Conservation (phyloP, 371 early-diverging fungal species). For the Syncephalis plumigaleata region DNA sequence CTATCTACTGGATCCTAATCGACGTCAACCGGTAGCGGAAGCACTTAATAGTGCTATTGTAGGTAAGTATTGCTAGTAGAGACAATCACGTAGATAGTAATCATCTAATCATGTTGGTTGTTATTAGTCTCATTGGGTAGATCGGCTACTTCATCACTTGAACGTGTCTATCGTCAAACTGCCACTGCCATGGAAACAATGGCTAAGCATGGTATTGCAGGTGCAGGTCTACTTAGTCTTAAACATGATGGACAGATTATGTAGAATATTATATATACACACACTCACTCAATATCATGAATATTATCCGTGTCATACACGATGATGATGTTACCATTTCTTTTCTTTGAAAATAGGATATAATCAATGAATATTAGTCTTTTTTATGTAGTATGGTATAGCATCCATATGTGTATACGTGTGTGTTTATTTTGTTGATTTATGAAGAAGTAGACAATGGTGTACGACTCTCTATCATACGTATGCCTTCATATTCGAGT, state of each 20-base stretch:
- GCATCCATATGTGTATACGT: no score
- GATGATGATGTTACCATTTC: no score
- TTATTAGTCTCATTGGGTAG: slow-evolving; percentile 16
- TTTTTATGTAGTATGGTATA: no score
- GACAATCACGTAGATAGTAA: neutral
- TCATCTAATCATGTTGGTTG: neutral
- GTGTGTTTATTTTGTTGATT: no score
- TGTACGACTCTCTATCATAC: slow-evolving; percentile 34
- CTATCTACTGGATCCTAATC: slow-evolving; percentile 19
- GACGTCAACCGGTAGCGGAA: slow-evolving; percentile 44
- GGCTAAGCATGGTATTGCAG: slow-evolving; percentile 19
- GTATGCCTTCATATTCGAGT: slow-evolving; percentile 51
- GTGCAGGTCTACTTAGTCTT: slow-evolving; percentile 11
- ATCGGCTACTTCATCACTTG: slow-evolving; percentile 20
- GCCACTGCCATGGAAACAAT: slow-evolving; percentile 20
- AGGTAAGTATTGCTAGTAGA: slow-evolving; percentile 13
- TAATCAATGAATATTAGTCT: no score
- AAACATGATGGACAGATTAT: no score
- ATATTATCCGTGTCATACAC: no score
- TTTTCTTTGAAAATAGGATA: no score
- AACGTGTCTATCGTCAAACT: slow-evolving; percentile 24
- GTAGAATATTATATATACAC: no score
- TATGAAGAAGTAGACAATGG: no score
- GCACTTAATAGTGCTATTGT: slow-evolving; percentile 55
- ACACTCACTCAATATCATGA: no score